Base-by-base conservation (phyloP, 2,329 filamentous ascomycete species). In the Macrophomina phaseolina region DNA sequence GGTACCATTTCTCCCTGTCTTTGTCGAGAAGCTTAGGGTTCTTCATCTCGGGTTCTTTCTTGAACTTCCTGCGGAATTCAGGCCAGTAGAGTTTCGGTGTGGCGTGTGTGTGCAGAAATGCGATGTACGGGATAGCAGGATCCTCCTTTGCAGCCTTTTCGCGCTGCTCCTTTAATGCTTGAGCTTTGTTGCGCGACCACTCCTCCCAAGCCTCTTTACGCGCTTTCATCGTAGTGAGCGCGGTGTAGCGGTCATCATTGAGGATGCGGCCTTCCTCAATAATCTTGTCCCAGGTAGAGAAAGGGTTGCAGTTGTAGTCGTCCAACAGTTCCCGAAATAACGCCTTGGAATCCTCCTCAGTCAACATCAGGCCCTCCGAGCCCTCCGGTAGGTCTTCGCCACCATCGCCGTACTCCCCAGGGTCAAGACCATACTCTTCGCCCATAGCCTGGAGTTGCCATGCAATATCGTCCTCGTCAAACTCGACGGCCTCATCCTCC, bases 51-150 rank as follows among this genome's bases (percentile, higher is more conserved):
- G 86, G 79, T 70, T 97, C 93, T 70, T 91, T 94, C 70, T 90
- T 91, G 79, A 89, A 95, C 76, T 97, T 99, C 40, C 95, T 86
- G 73, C 92, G 93, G 80, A 99, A 99, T 76, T 99, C 95, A 0
- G 92, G 90, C 95, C 95, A 99, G 83, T 97, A 99, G 1, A 99
- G 85, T 80, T 97, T 98, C 0, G 92, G 90, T 0, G 90, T 95
- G 0, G 94, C 94, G 71, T 93, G 87, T 58, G 90, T 87, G 69
- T 94, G 89, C 36, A 99, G 82, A 69, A 99, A 91, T 0, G 87
- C 86, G 68, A 98, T 81, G 77, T 96, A 99, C 0, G 90, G 88
- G 70, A 97, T 90, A 55, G 86, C 85, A 1, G 95, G 94, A 73
- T 98, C 93, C 70, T 88, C 87, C 81, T 92, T 94, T 78, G 91